A percentile compares a stretch with the other conserved stretches of the same genome.
These are phyloP conservation scores for Pisolithus sp. DNA, from an alignment of 768 basidiomycete species.

Conservation along the genomic window DNA sequence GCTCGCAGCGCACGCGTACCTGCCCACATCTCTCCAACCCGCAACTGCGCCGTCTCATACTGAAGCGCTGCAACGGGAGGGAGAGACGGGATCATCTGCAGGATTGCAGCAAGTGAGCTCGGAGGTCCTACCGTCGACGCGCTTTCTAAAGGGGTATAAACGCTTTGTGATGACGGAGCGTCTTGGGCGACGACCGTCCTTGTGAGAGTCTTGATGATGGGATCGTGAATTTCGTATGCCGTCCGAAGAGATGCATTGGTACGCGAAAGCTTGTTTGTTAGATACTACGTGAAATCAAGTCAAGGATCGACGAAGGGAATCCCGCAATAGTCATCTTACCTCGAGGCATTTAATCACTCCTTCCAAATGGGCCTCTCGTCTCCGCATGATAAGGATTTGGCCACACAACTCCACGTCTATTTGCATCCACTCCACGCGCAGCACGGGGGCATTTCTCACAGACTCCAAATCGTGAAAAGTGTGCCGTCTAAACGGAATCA, in stretches of 20 bases:
- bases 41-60: conserved; percentile 69
- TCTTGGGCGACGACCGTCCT: conserved; percentile 1
- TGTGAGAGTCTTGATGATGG: conserved; percentile 41
- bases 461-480: conserved; percentile 60
- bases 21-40: conserved; percentile 60
- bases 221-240: conserved; percentile 50
- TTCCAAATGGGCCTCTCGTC: conserved; percentile 61
- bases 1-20: conserved; percentile 53
- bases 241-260: conserved; percentile 53
- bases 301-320: conserved; percentile 6
- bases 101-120: conserved; percentile 30
- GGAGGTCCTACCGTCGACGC: conserved; percentile 32
- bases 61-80: conserved; percentile 39
- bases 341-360: conserved; percentile 58
- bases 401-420: conserved; percentile 77
- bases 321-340: conserved; percentile 26
- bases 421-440: conserved; percentile 60
- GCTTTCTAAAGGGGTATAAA: conserved; percentile 26
- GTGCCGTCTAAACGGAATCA: conserved; percentile 36
- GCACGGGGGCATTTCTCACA: conserved; percentile 40
- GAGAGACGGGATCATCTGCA: conserved; percentile 28
- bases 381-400: conserved; percentile 60
- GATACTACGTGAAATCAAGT: conserved; percentile 27
- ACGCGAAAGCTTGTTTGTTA: conserved; percentile 46
- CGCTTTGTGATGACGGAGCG: neutral